Percentiles rank a stretch among this genome's conserved stretches.
phyloP scores from a whole-genome alignment of 2,329 filamentous ascomycete genomes.

The Fusarium fracticaudum region DNA sequence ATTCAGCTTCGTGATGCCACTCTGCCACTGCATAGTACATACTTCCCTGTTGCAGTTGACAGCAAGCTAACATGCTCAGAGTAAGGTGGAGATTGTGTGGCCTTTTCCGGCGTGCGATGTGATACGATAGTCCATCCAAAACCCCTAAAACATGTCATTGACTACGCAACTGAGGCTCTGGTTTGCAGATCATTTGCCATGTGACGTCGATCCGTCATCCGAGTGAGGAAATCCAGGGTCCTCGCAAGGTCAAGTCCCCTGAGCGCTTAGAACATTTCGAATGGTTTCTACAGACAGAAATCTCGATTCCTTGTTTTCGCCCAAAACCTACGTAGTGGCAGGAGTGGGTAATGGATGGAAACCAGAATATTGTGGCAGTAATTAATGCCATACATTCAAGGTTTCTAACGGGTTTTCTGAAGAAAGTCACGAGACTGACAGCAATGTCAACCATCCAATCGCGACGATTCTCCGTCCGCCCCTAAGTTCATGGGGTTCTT shows the following conservation, averaged over 20 bases:
- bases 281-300: constrained; percentile 11
- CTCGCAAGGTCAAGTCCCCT: not conserved
- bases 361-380: not conserved
- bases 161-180: constrained; percentile 24
- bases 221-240: constrained; percentile 32
- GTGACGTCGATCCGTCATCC: constrained; percentile 29
- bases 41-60: not conserved
- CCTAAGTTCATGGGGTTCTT: not conserved
- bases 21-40: not conserved
- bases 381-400: constrained; percentile 2
- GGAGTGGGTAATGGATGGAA: not conserved
- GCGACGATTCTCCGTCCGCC: constrained; percentile 1
- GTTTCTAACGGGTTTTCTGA: not conserved
- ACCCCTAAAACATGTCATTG: not conserved
- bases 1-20: not conserved
- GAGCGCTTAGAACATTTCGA: constrained; percentile 17
- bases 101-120: not conserved
- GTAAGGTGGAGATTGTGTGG: not conserved
- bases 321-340: not conserved
- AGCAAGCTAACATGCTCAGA: not conserved
- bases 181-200: constrained; percentile 31
- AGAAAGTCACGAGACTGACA: constrained; percentile 12
- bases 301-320: constrained; percentile 10
- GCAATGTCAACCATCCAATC: not conserved
- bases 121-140: not conserved